These are phyloP conservation scores for Yarrowia osloensis DNA, from an alignment of 805 yeast genomes.

Conservation along the genomic window DNA sequence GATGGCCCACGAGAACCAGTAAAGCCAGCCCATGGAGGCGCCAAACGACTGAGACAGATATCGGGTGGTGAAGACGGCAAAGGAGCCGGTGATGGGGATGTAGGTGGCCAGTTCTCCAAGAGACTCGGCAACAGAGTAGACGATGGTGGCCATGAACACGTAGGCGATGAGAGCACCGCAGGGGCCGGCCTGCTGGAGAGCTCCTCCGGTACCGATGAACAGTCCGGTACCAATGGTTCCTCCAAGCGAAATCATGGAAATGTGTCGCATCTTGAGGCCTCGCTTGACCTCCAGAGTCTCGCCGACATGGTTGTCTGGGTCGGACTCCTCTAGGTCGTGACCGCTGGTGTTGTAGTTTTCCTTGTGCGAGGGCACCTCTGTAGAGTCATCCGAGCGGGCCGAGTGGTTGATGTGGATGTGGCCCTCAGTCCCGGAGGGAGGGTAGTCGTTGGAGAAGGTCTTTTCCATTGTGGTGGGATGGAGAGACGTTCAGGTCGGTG, in stretches of 20 bases:
- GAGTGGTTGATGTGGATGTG: conserved; percentile 11
- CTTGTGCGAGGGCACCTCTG: conserved; percentile 7
- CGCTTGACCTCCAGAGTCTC: conserved; percentile 30
- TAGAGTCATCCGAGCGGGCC: neutral
- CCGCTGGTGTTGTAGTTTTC: conserved; percentile 20
- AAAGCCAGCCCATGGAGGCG: conserved; percentile 56
- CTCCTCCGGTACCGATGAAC: conserved; percentile 70
- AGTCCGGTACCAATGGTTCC: conserved; percentile 83
- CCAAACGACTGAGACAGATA: conserved; percentile 63
- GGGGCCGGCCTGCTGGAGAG: conserved; percentile 68
- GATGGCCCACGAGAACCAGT: conserved; percentile 52
- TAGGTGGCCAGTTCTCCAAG: conserved; percentile 56
- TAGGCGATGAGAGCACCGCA: conserved; percentile 63
- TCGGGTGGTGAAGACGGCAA: conserved; percentile 61
- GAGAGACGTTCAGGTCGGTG: neutral
- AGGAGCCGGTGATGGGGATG: conserved; percentile 63
- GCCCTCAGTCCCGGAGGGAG: conserved; percentile 2
- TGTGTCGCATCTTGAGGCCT: conserved; percentile 62
- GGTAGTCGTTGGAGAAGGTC: neutral
- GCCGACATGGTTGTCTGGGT: conserved; percentile 25
- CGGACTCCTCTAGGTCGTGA: conserved; percentile 28
- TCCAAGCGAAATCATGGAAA: conserved; percentile 75
- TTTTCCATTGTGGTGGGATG: neutral
- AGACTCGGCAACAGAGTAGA: conserved; percentile 60
- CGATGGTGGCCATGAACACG: conserved; percentile 59